Evolutionary conservation across 345 rosid species (phyloP).

Genomic region (Excoecaria cochinchinensis): DNA sequence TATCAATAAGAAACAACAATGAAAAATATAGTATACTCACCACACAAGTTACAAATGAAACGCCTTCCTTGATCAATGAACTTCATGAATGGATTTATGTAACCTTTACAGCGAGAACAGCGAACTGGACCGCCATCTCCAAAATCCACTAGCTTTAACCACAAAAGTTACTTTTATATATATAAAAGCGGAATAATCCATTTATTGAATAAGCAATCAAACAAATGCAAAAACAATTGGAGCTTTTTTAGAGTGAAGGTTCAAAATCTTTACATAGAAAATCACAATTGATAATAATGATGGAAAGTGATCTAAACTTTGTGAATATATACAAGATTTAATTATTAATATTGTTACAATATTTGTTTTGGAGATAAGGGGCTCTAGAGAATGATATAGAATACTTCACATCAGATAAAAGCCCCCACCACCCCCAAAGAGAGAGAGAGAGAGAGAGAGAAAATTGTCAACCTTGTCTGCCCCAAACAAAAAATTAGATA

Average conservation of each 20-base stretch:
- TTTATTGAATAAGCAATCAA: neutral
- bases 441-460: no score
- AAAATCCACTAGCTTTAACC: slow-evolving; percentile 35
- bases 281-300: neutral
- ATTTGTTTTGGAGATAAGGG: neutral
- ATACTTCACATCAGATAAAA: no score
- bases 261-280: neutral
- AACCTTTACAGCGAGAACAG: slow-evolving; percentile 40
- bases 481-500: neutral
- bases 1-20: neutral
- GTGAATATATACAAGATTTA: neutral
- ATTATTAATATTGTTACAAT: no score
- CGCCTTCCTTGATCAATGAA: slow-evolving; percentile 36
- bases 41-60: slow-evolving; percentile 37
- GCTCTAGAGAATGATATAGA: no score
- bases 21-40: slow-evolving; percentile 14
- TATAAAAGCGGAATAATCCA: neutral
- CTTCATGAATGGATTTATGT: slow-evolving; percentile 37
- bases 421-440: neutral
- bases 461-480: no score
- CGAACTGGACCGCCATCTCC: slow-evolving; percentile 39
- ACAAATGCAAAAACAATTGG: neutral
- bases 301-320: neutral
- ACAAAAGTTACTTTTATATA: neutral
- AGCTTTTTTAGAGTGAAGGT: neutral